Base-by-base conservation (phyloP, 2,329 filamentous ascomycete genomes). In the Xylariomycetidae sp. region DNA sequence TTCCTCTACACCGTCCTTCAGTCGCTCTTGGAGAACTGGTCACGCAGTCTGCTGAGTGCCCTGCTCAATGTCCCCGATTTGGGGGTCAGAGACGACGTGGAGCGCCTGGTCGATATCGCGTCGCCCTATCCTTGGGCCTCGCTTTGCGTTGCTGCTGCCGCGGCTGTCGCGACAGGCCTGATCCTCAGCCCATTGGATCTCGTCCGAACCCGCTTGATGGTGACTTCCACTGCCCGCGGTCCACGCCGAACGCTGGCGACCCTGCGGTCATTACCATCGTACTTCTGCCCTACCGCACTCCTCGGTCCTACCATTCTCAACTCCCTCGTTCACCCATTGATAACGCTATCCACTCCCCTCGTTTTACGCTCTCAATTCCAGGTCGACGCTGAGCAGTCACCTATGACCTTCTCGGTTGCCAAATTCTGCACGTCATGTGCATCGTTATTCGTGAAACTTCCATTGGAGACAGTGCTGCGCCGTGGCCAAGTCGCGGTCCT, bases 1-100 rank as follows among this genome's bases (percentile, higher is more conserved):
- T 98, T 96, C 53, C 70, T 96, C 31, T 95, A 96, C 62, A 85
- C 81, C 0, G 76, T 95, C 29, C 70, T 96, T 13, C 76, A 89
- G 42, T 87, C 87, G 9, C 82, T 93, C 6, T 66, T 95, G 19
- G 92, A 96, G 57, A 89, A 86, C 48, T 98, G 93, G 80, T 85
- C 89, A 8, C 77, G 88, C 49, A 92, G 87, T 50, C 73, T 95
- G 32, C 70, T 96, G n/a, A 87, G 87, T 27, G 90, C 92, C 2
- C 70, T 96, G 5, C 74, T 96, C 47, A 93, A 93, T 42, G 75
- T 96, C 10, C 89, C 90, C 1, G 90, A 96, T 51, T 67, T 87
- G 19, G 85, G 83, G 7, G 65, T 87, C 34, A 78, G 76, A 46
- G 82, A 85, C 36, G 80, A 87, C 31, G 71, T 87, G 28, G 88